Percentiles rank a stretch among this genome's conserved stretches.
Conservation (phyloP, 2,329 filamentous ascomycete genomes). For the Nemania serpens region DNA sequence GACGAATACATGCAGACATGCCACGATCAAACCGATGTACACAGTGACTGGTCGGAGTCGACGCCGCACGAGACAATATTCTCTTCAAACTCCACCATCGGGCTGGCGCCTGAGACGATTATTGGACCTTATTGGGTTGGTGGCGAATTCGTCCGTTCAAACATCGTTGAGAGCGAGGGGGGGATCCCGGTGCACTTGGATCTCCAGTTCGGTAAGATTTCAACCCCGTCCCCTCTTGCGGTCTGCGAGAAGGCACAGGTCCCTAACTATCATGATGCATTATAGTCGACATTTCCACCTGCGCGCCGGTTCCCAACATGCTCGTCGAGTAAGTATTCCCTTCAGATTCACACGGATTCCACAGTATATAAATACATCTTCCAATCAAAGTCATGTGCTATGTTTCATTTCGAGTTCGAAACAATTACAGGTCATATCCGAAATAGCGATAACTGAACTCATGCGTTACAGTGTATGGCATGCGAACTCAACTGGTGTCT, state of each 20-base stretch:
- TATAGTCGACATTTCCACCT: constrained; percentile 41
- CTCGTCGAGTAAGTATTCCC: constrained; percentile 37
- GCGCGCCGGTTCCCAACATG: constrained; percentile 39
- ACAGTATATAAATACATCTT: too few relatives aligned
- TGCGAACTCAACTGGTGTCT: constrained; percentile 48
- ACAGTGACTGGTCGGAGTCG: constrained; percentile 26
- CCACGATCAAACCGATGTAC: constrained; percentile 27
- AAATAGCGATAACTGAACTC: not conserved
- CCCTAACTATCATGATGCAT: not conserved
- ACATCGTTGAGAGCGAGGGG: constrained; percentile 42
- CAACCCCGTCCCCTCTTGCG: not conserved
- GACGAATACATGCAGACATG: constrained; percentile 30
- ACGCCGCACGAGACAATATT: constrained; percentile 32
- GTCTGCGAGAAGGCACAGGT: not conserved
- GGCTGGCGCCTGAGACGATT: constrained; percentile 32
- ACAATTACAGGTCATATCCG: not conserved
- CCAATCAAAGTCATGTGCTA: too few relatives aligned
- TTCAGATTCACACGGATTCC: not conserved
- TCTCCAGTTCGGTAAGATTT: constrained; percentile 38
- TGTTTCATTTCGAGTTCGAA: not conserved
- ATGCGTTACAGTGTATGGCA: constrained; percentile 39
- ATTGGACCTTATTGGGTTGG: constrained; percentile 38
- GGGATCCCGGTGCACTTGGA: constrained; percentile 45
- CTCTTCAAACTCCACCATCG: constrained; percentile 30
- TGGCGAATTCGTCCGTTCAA: constrained; percentile 42